A percentile compares a stretch with the other conserved stretches of the same genome.
Conservation (phyloP, 176 grass and related monocot species). For the Zoysia pacifica region DNA sequence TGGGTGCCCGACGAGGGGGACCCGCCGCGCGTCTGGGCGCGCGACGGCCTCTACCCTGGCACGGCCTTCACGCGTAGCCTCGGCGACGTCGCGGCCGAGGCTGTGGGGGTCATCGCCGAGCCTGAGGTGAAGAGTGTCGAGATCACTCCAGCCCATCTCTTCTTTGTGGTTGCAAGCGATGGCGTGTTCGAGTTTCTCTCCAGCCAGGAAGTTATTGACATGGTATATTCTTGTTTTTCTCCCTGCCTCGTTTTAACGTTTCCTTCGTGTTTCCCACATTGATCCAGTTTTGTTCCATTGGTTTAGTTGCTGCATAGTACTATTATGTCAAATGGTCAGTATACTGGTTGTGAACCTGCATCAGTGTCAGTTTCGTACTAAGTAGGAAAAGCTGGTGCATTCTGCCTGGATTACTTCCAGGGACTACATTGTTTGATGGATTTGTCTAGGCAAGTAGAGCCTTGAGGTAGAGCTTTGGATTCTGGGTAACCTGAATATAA, state of each 20-base stretch:
- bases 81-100: conserved; percentile 76
- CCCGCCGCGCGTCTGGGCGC: conserved; percentile 89
- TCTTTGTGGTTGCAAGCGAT: conserved; percentile 89
- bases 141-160: conserved; percentile 70
- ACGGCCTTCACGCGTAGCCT: conserved; percentile 97
- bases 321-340: not conserved
- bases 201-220: conserved; percentile 86
- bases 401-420: conserved; percentile 8
- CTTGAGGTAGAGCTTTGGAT: not conserved
- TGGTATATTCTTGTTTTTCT: conserved; percentile 51
- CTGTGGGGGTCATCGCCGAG: conserved; percentile 72
- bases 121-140: conserved; percentile 77
- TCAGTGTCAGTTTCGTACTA: not conserved
- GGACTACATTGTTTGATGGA: not conserved
- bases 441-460: not conserved
- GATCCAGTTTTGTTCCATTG: not conserved
- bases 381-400: not conserved
- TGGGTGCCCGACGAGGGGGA: conserved; percentile 75
- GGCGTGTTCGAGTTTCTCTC: conserved; percentile 97
- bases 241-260: not conserved
- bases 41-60: conserved; percentile 80
- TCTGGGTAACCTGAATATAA: not conserved
- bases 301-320: not conserved
- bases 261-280: not conserved
- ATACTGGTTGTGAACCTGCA: not conserved